Percentiles rank a stretch among this genome's conserved stretches.
phyloP scores from a whole-genome alignment of 305 asterid genomes.

The Fraxinus velutina region DNA sequence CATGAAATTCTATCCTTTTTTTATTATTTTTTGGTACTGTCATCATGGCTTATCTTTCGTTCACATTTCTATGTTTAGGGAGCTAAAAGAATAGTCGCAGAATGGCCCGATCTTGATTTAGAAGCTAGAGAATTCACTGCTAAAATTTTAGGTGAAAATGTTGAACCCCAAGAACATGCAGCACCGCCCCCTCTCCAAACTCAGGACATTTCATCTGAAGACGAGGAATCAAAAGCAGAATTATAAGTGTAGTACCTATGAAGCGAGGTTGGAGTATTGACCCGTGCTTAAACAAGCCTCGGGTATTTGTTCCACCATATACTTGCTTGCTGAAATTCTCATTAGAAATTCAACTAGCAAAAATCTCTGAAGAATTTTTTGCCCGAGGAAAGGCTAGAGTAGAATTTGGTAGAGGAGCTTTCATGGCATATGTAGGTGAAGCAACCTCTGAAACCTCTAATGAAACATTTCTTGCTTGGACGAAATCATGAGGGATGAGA shows the following conservation, averaged over 20 bases:
- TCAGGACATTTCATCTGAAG: slow-evolving; percentile 34
- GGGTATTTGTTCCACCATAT: neutral
- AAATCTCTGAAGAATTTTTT: neutral
- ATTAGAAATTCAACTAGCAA: neutral
- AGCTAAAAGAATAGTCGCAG: slow-evolving; percentile 85
- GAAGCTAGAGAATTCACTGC: slow-evolving; percentile 87
- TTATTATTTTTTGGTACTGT: neutral
- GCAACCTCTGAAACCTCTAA: neutral
- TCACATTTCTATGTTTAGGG: slow-evolving; percentile 48
- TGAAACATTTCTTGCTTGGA: neutral
- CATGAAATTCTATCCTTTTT: neutral
- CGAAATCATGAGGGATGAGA: neutral
- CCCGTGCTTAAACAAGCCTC: neutral
- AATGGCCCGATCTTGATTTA: slow-evolving; percentile 93
- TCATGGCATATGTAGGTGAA: neutral
- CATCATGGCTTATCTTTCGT: neutral
- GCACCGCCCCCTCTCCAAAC: slow-evolving; percentile 35
- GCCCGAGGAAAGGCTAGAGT: neutral
- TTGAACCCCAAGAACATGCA: slow-evolving; percentile 47
- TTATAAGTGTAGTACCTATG: slow-evolving; percentile 35
- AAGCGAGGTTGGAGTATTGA: neutral
- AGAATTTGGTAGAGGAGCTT: neutral
- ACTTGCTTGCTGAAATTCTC: neutral
- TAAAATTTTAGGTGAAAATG: slow-evolving; percentile 56
- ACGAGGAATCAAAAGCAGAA: slow-evolving; percentile 72